Evolutionary conservation across 1,139 yeast species (phyloP).

Genomic region (Geotrichum australiense): DNA sequence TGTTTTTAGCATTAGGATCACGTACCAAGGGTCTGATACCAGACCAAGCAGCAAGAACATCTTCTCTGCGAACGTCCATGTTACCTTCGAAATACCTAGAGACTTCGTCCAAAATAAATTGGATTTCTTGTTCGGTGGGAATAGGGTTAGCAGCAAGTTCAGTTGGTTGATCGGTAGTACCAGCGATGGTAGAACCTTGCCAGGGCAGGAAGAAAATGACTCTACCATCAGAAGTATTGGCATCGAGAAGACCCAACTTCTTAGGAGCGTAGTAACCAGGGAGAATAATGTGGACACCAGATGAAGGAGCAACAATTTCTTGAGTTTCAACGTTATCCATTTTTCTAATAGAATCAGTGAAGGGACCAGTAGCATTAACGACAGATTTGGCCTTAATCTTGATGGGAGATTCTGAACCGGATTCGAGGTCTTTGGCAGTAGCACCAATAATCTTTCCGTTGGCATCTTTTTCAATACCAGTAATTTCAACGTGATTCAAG

Average conservation of each 20-base stretch:
- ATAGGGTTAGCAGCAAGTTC: slow-evolving; percentile 56
- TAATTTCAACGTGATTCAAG: slow-evolving; percentile 78
- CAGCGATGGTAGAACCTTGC: slow-evolving; percentile 96
- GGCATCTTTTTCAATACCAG: slow-evolving; percentile 60
- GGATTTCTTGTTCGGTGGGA: slow-evolving; percentile 84
- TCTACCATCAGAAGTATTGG: slow-evolving; percentile 90
- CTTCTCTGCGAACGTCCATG: slow-evolving; percentile 83
- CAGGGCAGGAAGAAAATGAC: slow-evolving; percentile 96
- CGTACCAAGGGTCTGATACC: slow-evolving; percentile 94
- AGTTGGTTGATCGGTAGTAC: slow-evolving; percentile 89
- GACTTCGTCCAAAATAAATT: slow-evolving; percentile 79
- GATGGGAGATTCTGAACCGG: slow-evolving; percentile 30
- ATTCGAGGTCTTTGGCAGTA: slow-evolving; percentile 65
- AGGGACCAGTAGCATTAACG: slow-evolving; percentile 94
- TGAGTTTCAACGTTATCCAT: slow-evolving; percentile 60
- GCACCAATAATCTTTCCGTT: slow-evolving; percentile 68
- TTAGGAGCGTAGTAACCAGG: slow-evolving; percentile 91
- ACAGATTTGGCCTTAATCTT: slow-evolving; percentile 63
- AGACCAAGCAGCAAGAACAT: slow-evolving; percentile 92
- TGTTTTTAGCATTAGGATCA: slow-evolving; percentile 62
- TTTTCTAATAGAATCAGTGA: slow-evolving; percentile 74
- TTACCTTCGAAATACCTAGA: slow-evolving; percentile 71
- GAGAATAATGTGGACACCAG: slow-evolving; percentile 87
- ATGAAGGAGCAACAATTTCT: slow-evolving; percentile 86
- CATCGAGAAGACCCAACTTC: slow-evolving; percentile 84